Evolutionary conservation across 2,329 filamentous ascomycete genomes (phyloP).

Genomic region (Scedosporium dehoogii): DNA sequence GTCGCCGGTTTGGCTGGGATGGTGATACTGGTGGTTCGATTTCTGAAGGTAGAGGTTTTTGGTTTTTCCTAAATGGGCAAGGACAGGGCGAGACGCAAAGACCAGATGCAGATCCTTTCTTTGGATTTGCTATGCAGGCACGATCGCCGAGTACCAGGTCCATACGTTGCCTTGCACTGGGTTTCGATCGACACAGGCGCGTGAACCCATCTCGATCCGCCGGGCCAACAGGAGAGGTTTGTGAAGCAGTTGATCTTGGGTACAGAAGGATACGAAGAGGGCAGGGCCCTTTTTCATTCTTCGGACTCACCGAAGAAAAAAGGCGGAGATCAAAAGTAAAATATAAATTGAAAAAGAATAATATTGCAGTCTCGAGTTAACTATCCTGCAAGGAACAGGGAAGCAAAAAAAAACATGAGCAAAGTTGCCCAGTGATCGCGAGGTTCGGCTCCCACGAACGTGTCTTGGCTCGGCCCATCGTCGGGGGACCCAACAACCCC

Average conservation of each 20-base stretch:
- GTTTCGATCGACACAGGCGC: too few relatives aligned
- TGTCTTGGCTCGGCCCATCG: too few relatives aligned
- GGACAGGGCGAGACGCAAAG: too few relatives aligned
- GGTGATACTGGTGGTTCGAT: too few relatives aligned
- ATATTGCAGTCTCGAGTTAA: neutral
- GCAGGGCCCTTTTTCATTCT: too few relatives aligned
- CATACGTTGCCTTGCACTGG: too few relatives aligned
- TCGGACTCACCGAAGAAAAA: neutral
- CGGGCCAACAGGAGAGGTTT: neutral
- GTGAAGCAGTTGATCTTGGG: neutral
- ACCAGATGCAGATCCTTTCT: neutral
- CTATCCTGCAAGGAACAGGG: neutral
- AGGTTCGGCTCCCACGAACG: too few relatives aligned
- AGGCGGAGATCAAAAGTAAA: neutral
- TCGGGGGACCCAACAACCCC: too few relatives aligned
- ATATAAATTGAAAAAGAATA: neutral
- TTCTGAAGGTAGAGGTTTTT: too few relatives aligned
- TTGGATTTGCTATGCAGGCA: neutral
- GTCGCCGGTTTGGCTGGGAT: too few relatives aligned
- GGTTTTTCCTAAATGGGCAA: too few relatives aligned
- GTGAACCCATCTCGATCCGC: neutral
- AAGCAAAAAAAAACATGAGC: neutral
- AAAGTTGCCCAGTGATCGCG: too few relatives aligned
- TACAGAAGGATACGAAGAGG: neutral
- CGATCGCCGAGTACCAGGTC: neutral